Evolutionary conservation across 1,284 basidiomycete genomes (phyloP).

Genomic region (Trametes sp.): DNA sequence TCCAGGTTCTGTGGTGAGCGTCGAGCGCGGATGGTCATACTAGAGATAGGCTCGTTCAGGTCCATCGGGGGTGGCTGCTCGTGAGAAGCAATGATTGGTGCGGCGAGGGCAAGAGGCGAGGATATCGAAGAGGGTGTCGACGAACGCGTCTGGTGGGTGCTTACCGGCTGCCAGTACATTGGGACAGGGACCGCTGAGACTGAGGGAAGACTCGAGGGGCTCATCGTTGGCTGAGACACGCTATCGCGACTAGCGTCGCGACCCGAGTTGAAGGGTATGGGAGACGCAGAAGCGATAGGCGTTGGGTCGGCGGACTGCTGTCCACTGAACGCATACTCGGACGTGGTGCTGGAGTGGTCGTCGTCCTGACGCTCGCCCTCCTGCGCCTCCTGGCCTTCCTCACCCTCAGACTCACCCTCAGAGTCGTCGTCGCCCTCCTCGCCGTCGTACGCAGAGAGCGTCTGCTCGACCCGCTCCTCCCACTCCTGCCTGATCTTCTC

Average conservation of each 20-base stretch:
- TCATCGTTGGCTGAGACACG: constrained; percentile 38
- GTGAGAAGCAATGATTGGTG: constrained; percentile 77
- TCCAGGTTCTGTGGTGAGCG: constrained; percentile 73
- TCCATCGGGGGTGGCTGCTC: constrained; percentile 68
- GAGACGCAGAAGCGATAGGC: constrained; percentile 70
- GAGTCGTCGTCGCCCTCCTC: constrained; percentile 50
- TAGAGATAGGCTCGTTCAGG: constrained; percentile 56
- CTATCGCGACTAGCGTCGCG: constrained; percentile 27
- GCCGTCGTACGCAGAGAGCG: constrained; percentile 68
- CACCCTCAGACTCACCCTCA: constrained; percentile 48
- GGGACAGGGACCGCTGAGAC: constrained; percentile 38
- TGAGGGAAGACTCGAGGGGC: constrained; percentile 38
- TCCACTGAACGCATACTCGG: constrained; percentile 67
- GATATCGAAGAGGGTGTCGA: constrained; percentile 87
- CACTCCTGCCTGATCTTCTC: constrained; percentile 98
- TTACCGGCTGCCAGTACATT: constrained; percentile 49
- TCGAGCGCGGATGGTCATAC: constrained; percentile 47
- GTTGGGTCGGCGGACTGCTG: constrained; percentile 65
- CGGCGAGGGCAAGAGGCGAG: constrained; percentile 81
- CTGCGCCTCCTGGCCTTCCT: constrained; percentile 40
- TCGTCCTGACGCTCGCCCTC: constrained; percentile 48
- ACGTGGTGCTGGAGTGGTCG: constrained; percentile 66
- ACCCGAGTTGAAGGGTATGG: constrained; percentile 49
- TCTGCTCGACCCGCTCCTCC: constrained; percentile 86
- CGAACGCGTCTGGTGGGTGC: constrained; percentile 73